Evolutionary conservation across 2,329 filamentous ascomycete genomes (phyloP), one percentile per base, ranked within the genome.

Genomic region (Huntiella omanensis): DNA sequence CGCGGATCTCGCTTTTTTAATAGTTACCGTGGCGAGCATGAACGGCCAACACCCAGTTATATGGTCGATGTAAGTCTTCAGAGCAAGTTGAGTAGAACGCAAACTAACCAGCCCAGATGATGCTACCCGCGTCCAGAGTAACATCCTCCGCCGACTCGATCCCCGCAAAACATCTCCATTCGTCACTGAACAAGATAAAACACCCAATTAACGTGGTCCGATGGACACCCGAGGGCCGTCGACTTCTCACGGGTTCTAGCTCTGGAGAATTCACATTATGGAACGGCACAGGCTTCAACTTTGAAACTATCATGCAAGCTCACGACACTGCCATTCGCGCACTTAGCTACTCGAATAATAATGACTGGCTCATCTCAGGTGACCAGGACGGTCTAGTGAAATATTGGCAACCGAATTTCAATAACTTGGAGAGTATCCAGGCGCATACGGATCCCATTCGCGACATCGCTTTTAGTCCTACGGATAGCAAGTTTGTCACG

Each of bases 201-300:
- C 91, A 96, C 55, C 91, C 91, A 1, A 83, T 98, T 57, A 96
- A 95, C 53, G 84, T 96, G 6, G 88, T 98, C 36, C 76, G 85
- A 60, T 98, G 91, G 91, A 98, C 92, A 12, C 91, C 91, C 5
- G 91, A 98, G 62, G 91, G 91, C 22, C 79, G 91, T 51, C 73
- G 91, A 54, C 66, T 98, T 48, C 70, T 98, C 58, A 96, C 91
- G 0, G 91, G 86, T 16, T 93, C 87, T 0, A 93, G 86, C 54
- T 96, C 88, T 59, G 91, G 91, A 57, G 91, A 98, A 60, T 98
- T 98, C 57, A 98, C 92, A 35, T 64, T 98, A 3, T 98, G 91
- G 91, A 98, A 98, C 60, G 91, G 91, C 52, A 96, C 88, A 38
- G 88, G 86, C 17, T 98, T 98, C 72, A 96, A 98, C 62, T 98